Percentiles rank a stretch among this genome's conserved stretches.
phyloP scores from a whole-genome alignment of 805 yeast species.

The Millerozyma acaciae region DNA sequence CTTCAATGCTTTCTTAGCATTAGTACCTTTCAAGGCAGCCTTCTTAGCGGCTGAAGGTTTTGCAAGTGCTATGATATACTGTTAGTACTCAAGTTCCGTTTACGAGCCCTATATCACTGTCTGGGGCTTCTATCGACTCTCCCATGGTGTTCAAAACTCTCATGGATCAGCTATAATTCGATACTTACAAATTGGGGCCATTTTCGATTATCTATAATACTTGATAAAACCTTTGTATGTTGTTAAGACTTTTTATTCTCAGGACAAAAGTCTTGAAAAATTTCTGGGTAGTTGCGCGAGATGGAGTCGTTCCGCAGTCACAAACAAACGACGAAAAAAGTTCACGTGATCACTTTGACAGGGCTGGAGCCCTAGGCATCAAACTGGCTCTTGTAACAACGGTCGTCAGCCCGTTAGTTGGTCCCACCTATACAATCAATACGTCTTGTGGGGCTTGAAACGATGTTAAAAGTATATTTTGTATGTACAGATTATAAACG shows the following conservation, averaged over 20 bases:
- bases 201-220: slow-evolving; percentile 11
- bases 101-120: not conserved
- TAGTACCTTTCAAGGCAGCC: slow-evolving; percentile 97
- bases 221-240: slow-evolving; percentile 3
- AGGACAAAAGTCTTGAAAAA: slow-evolving; percentile 1
- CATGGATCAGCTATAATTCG: too few species aligned
- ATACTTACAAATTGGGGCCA: slow-evolving; percentile 26
- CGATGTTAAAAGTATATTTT: too few species aligned
- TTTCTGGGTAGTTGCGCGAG: slow-evolving; percentile 1
- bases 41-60: slow-evolving; percentile 98
- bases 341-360: too few species aligned
- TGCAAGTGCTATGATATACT: slow-evolving; percentile 39
- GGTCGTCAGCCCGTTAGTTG: too few species aligned
- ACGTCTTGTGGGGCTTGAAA: too few species aligned
- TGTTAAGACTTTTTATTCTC: not conserved
- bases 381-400: too few species aligned
- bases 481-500: slow-evolving; percentile 44
- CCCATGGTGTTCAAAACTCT: not conserved
- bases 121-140: too few species aligned
- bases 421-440: too few species aligned
- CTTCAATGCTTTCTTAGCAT: slow-evolving; percentile 84
- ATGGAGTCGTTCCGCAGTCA: too few species aligned
- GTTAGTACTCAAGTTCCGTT: slow-evolving; percentile 21
- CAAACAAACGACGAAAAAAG: too few species aligned
- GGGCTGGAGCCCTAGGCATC: too few species aligned